Percentiles rank a stretch among this genome's conserved stretches.
Conservation (phyloP, 352 stramenopile species). For the Pythium periplocum region DNA sequence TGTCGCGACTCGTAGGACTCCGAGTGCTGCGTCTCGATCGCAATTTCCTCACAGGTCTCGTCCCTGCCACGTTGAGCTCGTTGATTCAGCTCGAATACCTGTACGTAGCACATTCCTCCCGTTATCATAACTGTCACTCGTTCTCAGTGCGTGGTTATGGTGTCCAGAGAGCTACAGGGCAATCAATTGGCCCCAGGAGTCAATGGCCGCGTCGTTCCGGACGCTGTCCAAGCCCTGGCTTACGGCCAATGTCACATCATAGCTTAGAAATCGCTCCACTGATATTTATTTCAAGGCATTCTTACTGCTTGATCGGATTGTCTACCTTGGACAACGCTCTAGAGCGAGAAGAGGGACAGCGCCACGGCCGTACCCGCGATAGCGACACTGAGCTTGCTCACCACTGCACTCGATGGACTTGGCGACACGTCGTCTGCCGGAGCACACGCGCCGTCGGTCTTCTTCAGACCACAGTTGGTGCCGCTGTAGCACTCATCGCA, state of each 20-base stretch:
- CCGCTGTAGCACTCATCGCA: conserved; percentile 78
- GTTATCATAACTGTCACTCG: no score
- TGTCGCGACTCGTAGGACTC: conserved; percentile 31
- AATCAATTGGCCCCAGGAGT: conserved; percentile 40
- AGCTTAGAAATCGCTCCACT: conserved; percentile 5
- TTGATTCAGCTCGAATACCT: conserved; percentile 49
- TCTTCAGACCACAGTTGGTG: conserved; percentile 67
- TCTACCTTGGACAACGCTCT: not conserved
- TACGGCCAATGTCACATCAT: conserved; percentile 35
- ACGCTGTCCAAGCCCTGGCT: conserved; percentile 35
- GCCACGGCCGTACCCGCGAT: conserved; percentile 1
- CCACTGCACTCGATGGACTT: conserved; percentile 3
- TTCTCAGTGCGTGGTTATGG: no score
- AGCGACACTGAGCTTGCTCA: not conserved
- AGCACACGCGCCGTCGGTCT: conserved; percentile 21
- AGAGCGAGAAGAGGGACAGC: not conserved
- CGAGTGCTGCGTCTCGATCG: conserved; percentile 46
- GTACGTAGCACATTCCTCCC: conserved; percentile 19
- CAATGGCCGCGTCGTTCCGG: conserved; percentile 30
- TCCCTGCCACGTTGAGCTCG: conserved; percentile 36
- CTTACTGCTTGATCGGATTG: no score
- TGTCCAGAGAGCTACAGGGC: conserved; percentile 35
- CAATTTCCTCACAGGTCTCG: conserved; percentile 40
- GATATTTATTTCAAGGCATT: conserved; percentile 2
- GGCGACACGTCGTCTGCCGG: not conserved